Evolutionary conservation across 768 basidiomycete species (phyloP).

Genomic region (Auriculariales sp.): DNA sequence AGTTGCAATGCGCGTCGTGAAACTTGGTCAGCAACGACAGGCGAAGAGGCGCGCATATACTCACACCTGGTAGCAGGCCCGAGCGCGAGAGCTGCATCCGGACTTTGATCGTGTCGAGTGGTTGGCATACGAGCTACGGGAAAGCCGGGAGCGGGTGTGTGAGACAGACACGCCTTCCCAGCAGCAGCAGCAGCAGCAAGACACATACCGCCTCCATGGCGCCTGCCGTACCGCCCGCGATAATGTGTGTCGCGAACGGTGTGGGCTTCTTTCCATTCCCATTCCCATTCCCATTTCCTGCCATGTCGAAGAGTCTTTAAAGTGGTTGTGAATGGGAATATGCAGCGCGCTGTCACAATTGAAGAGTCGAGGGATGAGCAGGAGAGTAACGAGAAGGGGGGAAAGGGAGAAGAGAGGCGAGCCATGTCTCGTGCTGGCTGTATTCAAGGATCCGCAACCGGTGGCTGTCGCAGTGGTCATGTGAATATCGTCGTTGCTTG

Average conservation of each 20-base stretch:
- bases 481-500: too few relatives aligned
- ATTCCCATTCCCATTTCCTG: too few relatives aligned
- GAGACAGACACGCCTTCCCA: not conserved
- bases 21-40: not conserved
- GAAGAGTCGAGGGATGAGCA: too few relatives aligned
- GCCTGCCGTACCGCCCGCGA: constrained; percentile 88
- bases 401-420: too few relatives aligned
- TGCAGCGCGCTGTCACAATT: too few relatives aligned
- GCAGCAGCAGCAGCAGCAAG: constrained; percentile 12
- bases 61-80: constrained; percentile 64
- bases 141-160: not conserved
- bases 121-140: constrained; percentile 64
- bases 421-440: too few relatives aligned
- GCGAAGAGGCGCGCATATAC: constrained; percentile 19
- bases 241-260: constrained; percentile 78
- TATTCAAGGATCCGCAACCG: too few relatives aligned
- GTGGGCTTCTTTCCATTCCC: constrained; percentile 55
- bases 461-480: too few relatives aligned
- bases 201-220: constrained; percentile 74
- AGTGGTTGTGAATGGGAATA: too few relatives aligned
- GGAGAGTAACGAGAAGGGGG: too few relatives aligned
- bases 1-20: not conserved
- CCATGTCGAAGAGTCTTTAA: too few relatives aligned
- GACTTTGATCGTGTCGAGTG: constrained; percentile 97
- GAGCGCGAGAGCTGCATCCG: constrained; percentile 97